Conservation (phyloP, 2,329 filamentous ascomycete species). For the Coniochaeta sp. region DNA sequence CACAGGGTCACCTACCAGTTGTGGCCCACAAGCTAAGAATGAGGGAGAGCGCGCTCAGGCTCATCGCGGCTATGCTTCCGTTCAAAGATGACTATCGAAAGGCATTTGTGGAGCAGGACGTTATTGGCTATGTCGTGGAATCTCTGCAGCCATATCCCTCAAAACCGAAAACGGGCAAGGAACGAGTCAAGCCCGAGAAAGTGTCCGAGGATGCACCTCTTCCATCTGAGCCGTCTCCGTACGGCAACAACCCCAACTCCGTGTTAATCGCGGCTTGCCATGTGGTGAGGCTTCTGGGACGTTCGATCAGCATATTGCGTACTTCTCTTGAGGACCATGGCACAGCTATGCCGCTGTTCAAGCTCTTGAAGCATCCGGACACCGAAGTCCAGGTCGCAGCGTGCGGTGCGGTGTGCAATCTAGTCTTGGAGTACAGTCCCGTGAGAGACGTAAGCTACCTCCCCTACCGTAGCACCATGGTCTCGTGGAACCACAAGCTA, state of each 20-base stretch:
- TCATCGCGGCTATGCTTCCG: slow-evolving; percentile 72
- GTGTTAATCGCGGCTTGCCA: slow-evolving; percentile 84
- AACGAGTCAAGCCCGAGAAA: slow-evolving; percentile 28
- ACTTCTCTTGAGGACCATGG: slow-evolving; percentile 84
- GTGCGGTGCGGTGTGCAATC: slow-evolving; percentile 75
- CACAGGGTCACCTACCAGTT: slow-evolving; percentile 50
- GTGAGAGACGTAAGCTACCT: slow-evolving; percentile 71
- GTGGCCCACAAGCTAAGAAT: slow-evolving; percentile 66
- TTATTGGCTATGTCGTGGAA: slow-evolving; percentile 74
- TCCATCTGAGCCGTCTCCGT: slow-evolving; percentile 20
- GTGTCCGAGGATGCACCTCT: slow-evolving; percentile 14
- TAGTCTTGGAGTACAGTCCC: slow-evolving; percentile 83
- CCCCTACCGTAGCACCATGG: not conserved
- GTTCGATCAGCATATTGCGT: slow-evolving; percentile 76
- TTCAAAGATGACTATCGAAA: slow-evolving; percentile 82
- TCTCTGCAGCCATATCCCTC: slow-evolving; percentile 57
- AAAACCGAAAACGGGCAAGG: slow-evolving; percentile 37
- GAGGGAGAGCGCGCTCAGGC: slow-evolving; percentile 69
- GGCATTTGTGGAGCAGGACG: slow-evolving; percentile 72
- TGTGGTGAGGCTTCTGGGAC: slow-evolving; percentile 70
- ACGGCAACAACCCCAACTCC: slow-evolving; percentile 65
- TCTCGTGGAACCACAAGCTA: slow-evolving; percentile 7
- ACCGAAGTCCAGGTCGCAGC: slow-evolving; percentile 79
- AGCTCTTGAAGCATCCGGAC: slow-evolving; percentile 66
- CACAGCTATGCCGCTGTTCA: slow-evolving; percentile 69